A percentile compares a stretch with the other conserved stretches of the same genome.
These are phyloP conservation scores for Chytriomyces sp. DNA, from an alignment of 192 early-diverging fungal genomes.

Conservation along the genomic window DNA sequence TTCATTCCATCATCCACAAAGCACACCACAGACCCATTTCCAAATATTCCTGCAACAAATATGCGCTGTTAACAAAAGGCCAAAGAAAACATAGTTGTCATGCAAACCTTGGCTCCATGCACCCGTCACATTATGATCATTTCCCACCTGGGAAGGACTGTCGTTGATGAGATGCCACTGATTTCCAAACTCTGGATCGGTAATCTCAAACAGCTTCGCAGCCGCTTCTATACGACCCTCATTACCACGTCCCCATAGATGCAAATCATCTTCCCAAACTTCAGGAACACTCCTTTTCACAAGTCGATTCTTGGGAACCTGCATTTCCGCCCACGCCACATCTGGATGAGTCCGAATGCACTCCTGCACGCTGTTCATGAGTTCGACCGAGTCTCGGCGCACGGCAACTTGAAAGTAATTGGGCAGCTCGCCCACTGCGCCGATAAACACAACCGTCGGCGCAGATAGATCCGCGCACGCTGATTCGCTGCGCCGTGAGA, in stretches of 20 bases:
- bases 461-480: constrained; percentile 31
- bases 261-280: not conserved
- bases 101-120: constrained; percentile 84
- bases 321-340: constrained; percentile 48
- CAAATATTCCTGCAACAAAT: constrained; percentile 71
- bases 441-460: constrained; percentile 42
- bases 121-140: constrained; percentile 92
- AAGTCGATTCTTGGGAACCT: constrained; percentile 47
- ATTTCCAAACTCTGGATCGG: constrained; percentile 74
- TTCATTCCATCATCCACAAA: constrained; percentile 98
- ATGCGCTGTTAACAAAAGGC: not conserved
- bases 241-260: not conserved
- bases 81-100: not conserved
- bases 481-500: not conserved
- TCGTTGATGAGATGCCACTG: constrained; percentile 82
- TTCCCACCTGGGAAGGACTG: constrained; percentile 51
- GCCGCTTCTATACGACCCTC: constrained; percentile 35
- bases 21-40: constrained; percentile 82
- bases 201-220: constrained; percentile 56
- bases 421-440: constrained; percentile 69
- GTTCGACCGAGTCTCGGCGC: constrained; percentile 32
- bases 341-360: not conserved
- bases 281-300: constrained; percentile 40
- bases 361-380: not conserved
- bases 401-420: constrained; percentile 70